Base-by-base conservation (phyloP, 805 yeast genomes). In the Candida chauliodis region DNA sequence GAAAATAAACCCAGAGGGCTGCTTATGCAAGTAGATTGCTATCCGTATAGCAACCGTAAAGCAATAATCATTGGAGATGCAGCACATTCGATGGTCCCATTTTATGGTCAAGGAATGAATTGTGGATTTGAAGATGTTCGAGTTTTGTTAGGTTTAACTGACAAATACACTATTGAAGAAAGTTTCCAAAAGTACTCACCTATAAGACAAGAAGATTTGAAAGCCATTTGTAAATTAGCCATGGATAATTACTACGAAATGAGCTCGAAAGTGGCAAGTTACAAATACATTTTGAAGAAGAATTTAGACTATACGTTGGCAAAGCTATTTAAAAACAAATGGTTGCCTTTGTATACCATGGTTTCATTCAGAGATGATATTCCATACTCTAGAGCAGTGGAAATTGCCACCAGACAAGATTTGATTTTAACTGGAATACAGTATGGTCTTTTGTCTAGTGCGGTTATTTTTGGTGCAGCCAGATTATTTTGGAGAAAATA, bases 41-140 rank as follows among this genome's bases (percentile, higher is more conserved):
- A 63, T 35, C 88, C 91, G 2, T 90, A 87, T 61, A 77, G 86
- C 53, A 58, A 69, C 29, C 84, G 79, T 33, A 74, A 75, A 41
- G 80, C 80, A 11, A 63, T 90, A 8, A 62, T 90, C 9, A 62
- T 90, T 20, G 97, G 97, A 5, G 97, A 90, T 58, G 95, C 97
- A 1, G 95, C 97, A 0, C 97, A 90, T 61, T 79, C 93, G 20
- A 90, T 89, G 96, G 97, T 90, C 5, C 97, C 97, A n/a, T 90
- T 90, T 58, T 90, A 89, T 55, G 97, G 97, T 8, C 97, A 90
- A 58, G 97, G 97, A 4, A 84, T 90, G 91, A 90, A 90, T 58
- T 86, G 95, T 55, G 97, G 97, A 1, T 84, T 90, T 57, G 97
- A 90, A 59, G 97, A 91, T 50, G 90, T 90, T 16, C 66, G 79